Evolutionary conservation across 345 rosid species (phyloP).

Genomic region (Arabidopsis thaliana): TAIR10.1 NC_003076.8:1114001-1114500

Average conservation of each 20-base stretch:
- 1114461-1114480: neutral
- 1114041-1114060: neutral
- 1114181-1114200: neutral
- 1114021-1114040: neutral
- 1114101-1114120: slow-evolving; percentile 43
- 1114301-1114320: neutral
- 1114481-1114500: neutral
- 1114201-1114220: slow-evolving; percentile 12
- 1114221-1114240: neutral
- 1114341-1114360: neutral
- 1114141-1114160: slow-evolving; percentile 5
- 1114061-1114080: slow-evolving; percentile 33
- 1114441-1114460: neutral
- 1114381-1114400: no score
- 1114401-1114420: no score
- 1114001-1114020: slow-evolving; percentile 6
- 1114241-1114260: neutral
- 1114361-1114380: neutral
- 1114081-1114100: slow-evolving; percentile 36
- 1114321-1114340: neutral
- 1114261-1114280: neutral
- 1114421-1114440: no score
- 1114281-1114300: neutral
- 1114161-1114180: neutral
- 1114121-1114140: slow-evolving; percentile 10